Percentiles rank a stretch among this genome's conserved stretches.
Conservation (phyloP, 1,284 basidiomycete genomes). For the Cystobasidium slooffiae region DNA sequence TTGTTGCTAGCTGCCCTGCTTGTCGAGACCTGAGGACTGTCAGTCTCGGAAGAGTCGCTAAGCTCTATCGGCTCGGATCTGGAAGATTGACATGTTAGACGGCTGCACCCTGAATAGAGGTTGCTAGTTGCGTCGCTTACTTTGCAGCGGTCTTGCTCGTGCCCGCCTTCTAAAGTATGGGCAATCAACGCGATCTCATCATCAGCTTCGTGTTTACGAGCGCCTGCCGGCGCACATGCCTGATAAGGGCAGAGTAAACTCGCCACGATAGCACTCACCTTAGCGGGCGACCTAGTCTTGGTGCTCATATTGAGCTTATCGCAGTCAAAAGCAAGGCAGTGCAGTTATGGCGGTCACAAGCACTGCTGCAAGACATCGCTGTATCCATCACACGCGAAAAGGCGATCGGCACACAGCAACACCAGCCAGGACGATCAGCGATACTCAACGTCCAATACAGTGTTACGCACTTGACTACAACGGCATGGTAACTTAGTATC, state of each 20-base stretch:
- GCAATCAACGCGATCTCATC: slow-evolving; percentile 22
- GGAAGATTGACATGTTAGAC: background rate
- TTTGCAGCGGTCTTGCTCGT: slow-evolving; percentile 1
- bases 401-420: too few relatives aligned
- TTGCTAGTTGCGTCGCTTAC: background rate
- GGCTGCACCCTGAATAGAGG: background rate
- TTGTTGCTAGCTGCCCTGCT: background rate
- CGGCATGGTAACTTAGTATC: too few relatives aligned
- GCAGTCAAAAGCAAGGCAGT: too few relatives aligned
- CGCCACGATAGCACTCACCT: background rate
- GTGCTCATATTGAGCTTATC: background rate
- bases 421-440: too few relatives aligned
- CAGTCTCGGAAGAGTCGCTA: slow-evolving; percentile 14
- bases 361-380: too few relatives aligned
- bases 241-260: background rate
- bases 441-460: too few relatives aligned
- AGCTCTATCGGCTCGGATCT: slow-evolving; percentile 16
- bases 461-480: too few relatives aligned
- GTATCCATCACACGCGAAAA: too few relatives aligned
- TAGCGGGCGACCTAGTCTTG: slow-evolving; percentile 12
- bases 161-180: slow-evolving; percentile 8
- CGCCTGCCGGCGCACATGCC: background rate
- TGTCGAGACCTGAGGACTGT: slow-evolving; percentile 8
- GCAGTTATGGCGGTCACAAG: too few relatives aligned
- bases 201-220: background rate